These are phyloP conservation scores for Fermentozyma sake DNA, from an alignment of 1,139 yeast genomes.

Conservation along the genomic window DNA sequence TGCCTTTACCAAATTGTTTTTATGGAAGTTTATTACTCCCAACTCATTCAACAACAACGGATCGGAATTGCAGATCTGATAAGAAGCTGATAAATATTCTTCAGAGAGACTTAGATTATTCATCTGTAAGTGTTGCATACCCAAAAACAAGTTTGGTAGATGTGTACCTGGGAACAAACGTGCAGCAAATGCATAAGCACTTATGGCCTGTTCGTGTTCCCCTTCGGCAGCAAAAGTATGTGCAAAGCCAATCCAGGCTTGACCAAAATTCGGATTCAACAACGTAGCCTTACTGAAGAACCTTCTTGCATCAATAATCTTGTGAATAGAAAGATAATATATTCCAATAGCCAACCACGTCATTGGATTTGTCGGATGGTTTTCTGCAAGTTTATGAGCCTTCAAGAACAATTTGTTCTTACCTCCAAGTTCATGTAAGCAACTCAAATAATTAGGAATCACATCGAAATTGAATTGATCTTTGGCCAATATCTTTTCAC, in stretches of 20 bases:
- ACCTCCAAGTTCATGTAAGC: conserved; percentile 81
- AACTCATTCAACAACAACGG: conserved; percentile 86
- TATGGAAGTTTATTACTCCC: conserved; percentile 86
- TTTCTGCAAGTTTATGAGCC: conserved; percentile 84
- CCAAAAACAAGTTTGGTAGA: conserved; percentile 82
- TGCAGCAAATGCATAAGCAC: conserved; percentile 96
- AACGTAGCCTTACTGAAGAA: conserved; percentile 88
- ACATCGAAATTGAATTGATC: conserved; percentile 74
- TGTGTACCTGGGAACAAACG: conserved; percentile 93
- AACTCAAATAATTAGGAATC: conserved; percentile 77
- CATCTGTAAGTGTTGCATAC: conserved; percentile 94
- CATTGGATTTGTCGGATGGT: conserved; percentile 75
- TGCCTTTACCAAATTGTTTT: conserved; percentile 62
- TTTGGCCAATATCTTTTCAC: conserved; percentile 57
- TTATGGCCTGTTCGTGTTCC: conserved; percentile 96
- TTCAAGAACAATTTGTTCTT: conserved; percentile 74
- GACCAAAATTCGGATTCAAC: conserved; percentile 85
- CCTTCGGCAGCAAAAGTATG: conserved; percentile 97
- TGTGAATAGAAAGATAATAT: conserved; percentile 74
- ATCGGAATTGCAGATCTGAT: conserved; percentile 74
- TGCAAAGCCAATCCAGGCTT: conserved; percentile 98
- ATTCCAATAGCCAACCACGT: conserved; percentile 94
- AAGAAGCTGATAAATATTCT: conserved; percentile 76
- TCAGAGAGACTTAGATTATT: conserved; percentile 78
- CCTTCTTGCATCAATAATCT: conserved; percentile 77